These are phyloP conservation scores for Hypoxylon sp. DNA, from an alignment of 2,329 filamentous ascomycete species.

Conservation along the genomic window DNA sequence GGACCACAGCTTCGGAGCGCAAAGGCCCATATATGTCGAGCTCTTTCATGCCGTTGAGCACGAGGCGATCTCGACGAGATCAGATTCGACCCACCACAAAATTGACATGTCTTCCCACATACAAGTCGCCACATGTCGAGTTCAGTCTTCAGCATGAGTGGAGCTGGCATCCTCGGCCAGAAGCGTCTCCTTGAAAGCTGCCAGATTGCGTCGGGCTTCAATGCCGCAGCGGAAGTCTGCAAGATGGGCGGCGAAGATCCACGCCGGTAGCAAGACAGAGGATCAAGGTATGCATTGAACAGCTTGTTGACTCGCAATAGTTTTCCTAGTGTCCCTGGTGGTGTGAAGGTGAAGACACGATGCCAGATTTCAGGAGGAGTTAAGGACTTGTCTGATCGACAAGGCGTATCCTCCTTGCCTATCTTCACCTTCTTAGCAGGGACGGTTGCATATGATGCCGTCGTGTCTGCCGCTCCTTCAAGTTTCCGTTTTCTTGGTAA, in stretches of 20 bases:
- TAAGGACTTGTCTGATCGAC: slow-evolving; percentile 28
- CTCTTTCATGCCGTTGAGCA: slow-evolving; percentile 63
- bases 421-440: slow-evolving; percentile 38
- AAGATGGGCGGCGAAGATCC: slow-evolving; percentile 44
- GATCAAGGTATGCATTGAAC: slow-evolving; percentile 68
- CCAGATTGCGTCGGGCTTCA: slow-evolving; percentile 74
- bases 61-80: slow-evolving; percentile 38
- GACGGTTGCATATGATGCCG: background rate
- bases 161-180: slow-evolving; percentile 72
- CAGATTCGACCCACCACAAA: slow-evolving; percentile 61
- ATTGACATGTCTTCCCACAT: slow-evolving; percentile 70
- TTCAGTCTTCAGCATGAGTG: slow-evolving; percentile 71
- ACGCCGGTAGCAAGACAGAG: slow-evolving; percentile 48
- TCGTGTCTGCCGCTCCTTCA: background rate
- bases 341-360: slow-evolving; percentile 71
- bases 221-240: slow-evolving; percentile 45
- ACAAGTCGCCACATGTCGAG: slow-evolving; percentile 79
- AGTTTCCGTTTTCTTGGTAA: slow-evolving; percentile 35
- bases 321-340: slow-evolving; percentile 68
- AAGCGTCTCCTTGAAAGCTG: slow-evolving; percentile 70
- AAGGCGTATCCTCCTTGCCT: slow-evolving; percentile 9
- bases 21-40: slow-evolving; percentile 76
- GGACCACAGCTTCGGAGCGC: slow-evolving; percentile 69
- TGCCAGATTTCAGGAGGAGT: slow-evolving; percentile 72
- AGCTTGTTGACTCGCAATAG: slow-evolving; percentile 72